Evolutionary conservation across 768 basidiomycete genomes (phyloP), one percentile per base, ranked within the genome.

Genomic region (Leccinum longicurvipes): DNA sequence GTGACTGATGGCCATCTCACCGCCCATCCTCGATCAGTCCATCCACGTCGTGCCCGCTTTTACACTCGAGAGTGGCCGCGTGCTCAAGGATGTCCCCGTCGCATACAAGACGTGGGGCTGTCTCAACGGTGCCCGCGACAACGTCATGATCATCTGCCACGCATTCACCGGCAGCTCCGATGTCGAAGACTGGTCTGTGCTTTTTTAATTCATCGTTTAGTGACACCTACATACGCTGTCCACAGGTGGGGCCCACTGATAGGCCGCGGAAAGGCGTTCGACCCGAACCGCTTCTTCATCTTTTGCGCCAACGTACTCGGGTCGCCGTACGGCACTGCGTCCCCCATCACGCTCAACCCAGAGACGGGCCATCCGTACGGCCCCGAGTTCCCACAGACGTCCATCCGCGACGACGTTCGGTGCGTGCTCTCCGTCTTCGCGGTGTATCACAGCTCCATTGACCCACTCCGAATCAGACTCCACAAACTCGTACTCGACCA

Each of bases 121-220:
- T 52, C 79, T 98, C 28, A 97, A 96, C 71, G 77, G 80, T 34
- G 64, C 73, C 0, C 79, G 69, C 59, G 88, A 96, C 67, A 98
- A 99, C 74, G 93, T 88, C 56, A 93, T 99, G 93, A 80, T 99
- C 63, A 95, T 99, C 55, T 98, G 96, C 67, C 97, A 99, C 74
- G 96, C 96, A 0, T 87, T 99, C 61, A 98, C 97, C 0, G 96
- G 97, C 8, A 94, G 92, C 64, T 89, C 94, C 24, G 97, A 98
- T 68, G 95, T 98, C 15, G 91, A 96, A 68, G 97, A 99, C 72
- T 99, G 96, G 96, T 96, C 67, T 67, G 89, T 79, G 11, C n/a
- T n/a, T n/a, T n/a, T n/a, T n/a, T n/a, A n/a, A n/a, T n/a, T n/a
- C n/a, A 10, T 27, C 39, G 4, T 48, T 4, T 3, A n/a, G 34